These are phyloP conservation scores for Coniferiporia weirii DNA, from an alignment of 1,284 basidiomycete genomes.

Conservation along the genomic window DNA sequence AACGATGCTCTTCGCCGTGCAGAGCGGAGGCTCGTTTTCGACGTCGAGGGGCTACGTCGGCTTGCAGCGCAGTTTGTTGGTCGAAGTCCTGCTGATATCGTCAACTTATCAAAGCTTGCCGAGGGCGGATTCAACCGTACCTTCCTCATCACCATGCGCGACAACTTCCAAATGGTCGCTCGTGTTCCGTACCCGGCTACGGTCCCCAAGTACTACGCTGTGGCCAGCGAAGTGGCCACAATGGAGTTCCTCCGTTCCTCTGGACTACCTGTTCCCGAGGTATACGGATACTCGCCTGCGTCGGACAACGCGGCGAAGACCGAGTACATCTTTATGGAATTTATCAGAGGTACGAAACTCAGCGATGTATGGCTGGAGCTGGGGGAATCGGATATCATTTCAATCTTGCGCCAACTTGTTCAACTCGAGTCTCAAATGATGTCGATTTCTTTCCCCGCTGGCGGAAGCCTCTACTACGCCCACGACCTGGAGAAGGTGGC, in stretches of 20 bases:
- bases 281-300: constrained; percentile 46
- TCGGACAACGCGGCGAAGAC: constrained; percentile 45
- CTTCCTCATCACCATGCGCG: constrained; percentile 42
- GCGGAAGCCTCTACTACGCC: constrained; percentile 46
- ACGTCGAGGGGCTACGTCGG: constrained; percentile 21
- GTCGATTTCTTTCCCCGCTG: constrained; percentile 46
- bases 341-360: constrained; percentile 35
- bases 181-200: constrained; percentile 43
- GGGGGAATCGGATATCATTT: constrained; percentile 36
- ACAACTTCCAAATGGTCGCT: constrained; percentile 40
- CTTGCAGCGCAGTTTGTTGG: constrained; percentile 23
- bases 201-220: constrained; percentile 38
- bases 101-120: constrained; percentile 35
- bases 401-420: constrained; percentile 39
- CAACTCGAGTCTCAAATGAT: constrained; percentile 45
- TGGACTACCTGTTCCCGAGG: constrained; percentile 42
- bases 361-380: constrained; percentile 41
- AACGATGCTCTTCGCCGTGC: constrained; percentile 20
- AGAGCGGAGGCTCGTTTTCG: constrained; percentile 21
- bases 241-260: constrained; percentile 41
- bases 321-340: constrained; percentile 52
- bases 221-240: constrained; percentile 51
- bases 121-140: constrained; percentile 42
- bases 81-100: constrained; percentile 32
- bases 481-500: constrained; percentile 26